These are phyloP conservation scores for Ophiostoma triangulosporum DNA, from an alignment of 2,329 filamentous ascomycete genomes.

Conservation along the genomic window DNA sequence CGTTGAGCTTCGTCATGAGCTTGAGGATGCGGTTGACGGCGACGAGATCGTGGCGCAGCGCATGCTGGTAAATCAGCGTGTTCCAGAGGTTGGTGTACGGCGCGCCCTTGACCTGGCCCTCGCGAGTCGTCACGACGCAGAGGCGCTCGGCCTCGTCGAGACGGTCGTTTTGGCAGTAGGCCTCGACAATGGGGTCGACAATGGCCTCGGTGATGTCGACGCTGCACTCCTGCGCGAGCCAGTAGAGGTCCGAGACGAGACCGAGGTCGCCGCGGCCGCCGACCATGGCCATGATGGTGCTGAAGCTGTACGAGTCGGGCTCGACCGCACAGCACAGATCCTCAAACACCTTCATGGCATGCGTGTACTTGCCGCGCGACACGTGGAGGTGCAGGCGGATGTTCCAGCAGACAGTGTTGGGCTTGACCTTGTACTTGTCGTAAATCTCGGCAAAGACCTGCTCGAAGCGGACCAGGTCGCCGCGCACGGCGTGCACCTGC, in stretches of 20 bases:
- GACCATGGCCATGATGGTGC: slow-evolving; percentile 59
- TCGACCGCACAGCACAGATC: slow-evolving; percentile 35
- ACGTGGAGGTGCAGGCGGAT: slow-evolving; percentile 59
- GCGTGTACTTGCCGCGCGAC: slow-evolving; percentile 51
- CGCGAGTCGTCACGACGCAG: slow-evolving; percentile 40
- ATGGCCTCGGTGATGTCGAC: slow-evolving; percentile 43
- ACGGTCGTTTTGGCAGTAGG: slow-evolving; percentile 46
- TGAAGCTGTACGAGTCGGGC: slow-evolving; percentile 54
- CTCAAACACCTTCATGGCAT: slow-evolving; percentile 50
- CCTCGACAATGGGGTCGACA: slow-evolving; percentile 51
- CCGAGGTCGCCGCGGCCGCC: slow-evolving; percentile 61
- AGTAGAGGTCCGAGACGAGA: slow-evolving; percentile 51
- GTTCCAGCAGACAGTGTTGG: slow-evolving; percentile 57
- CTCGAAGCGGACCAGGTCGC: slow-evolving; percentile 46
- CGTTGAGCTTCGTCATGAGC: slow-evolving; percentile 31
- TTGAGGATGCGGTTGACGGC: slow-evolving; percentile 34
- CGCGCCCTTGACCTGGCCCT: slow-evolving; percentile 28
- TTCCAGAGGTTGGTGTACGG: slow-evolving; percentile 60
- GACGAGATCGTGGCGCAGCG: slow-evolving; percentile 42
- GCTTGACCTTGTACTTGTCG: slow-evolving; percentile 38
- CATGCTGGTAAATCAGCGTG: slow-evolving; percentile 55
- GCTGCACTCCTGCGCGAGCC: slow-evolving; percentile 36
- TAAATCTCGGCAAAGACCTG: slow-evolving; percentile 49
- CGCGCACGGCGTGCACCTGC: slow-evolving; percentile 56
- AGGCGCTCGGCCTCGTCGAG: slow-evolving; percentile 43